Conservation (phyloP, 495 filamentous ascomycete genomes). For the Podospora bellae-mahoneyi region DNA sequence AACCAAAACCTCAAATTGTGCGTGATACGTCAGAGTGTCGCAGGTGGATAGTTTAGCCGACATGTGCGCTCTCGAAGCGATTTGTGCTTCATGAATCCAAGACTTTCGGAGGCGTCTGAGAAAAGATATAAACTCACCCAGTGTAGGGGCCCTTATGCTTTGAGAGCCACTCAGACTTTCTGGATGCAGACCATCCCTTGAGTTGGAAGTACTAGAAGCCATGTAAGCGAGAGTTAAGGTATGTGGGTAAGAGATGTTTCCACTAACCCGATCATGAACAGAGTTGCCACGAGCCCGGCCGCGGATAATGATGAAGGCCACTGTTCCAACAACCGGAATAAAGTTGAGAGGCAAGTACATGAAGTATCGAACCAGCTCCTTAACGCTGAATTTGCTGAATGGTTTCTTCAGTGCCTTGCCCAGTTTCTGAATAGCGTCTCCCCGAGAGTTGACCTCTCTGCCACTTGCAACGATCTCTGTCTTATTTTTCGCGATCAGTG, state of each 20-base stretch:
- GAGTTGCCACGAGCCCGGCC: constrained; percentile 48
- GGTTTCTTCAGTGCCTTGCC: constrained; percentile 71
- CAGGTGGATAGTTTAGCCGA: constrained; percentile 2
- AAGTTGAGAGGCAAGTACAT: constrained; percentile 87
- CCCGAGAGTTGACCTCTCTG: constrained; percentile 61
- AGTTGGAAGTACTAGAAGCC: constrained; percentile 73
- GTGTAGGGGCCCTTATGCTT: constrained; percentile 65
- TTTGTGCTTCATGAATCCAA: neutral
- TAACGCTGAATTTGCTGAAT: constrained; percentile 62
- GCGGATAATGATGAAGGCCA: constrained; percentile 72
- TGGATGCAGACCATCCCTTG: constrained; percentile 65
- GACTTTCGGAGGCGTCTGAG: neutral
- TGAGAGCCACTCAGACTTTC: constrained; percentile 62
- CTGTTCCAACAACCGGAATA: constrained; percentile 83
- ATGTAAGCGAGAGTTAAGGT: neutral
- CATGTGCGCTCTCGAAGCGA: neutral
- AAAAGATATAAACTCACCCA: constrained; percentile 53
- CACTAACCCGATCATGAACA: constrained; percentile 33
- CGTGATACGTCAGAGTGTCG: constrained; percentile 9
- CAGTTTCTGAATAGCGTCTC: constrained; percentile 63
- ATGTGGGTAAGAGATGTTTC: neutral
- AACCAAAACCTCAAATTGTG: constrained; percentile 9
- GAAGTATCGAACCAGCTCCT: constrained; percentile 65
- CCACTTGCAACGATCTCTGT: constrained; percentile 63
- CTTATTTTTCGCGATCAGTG: constrained; percentile 56